Base-by-base conservation (phyloP, 108 stramenopile species). In the Pseudonitzschia pungens region DNA sequence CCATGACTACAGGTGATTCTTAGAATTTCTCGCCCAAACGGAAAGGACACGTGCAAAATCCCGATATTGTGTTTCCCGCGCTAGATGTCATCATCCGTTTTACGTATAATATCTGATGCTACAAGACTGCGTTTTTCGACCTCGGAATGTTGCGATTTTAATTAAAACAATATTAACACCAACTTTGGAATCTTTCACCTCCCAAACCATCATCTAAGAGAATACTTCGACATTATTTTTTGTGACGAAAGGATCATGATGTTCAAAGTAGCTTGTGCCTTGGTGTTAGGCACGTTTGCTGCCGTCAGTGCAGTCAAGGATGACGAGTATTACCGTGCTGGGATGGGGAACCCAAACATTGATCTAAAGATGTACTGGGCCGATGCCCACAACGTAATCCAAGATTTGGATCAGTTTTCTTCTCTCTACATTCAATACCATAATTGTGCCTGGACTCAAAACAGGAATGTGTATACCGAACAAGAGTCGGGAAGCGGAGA, bases 281-380 rank as follows among this genome's bases (percentile, higher is more conserved):
- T 29, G 27, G 27, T 62, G 33, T 33, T 62, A 16, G 32, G 60
- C 36, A 40, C 28, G 14, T 14, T 33, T 36, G 60, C 32, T 50
- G 60, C 53, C 6, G 79, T 70, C 11, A 31, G 48, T 21, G 76
- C 73, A 20, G 75, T 57, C 57, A 83, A 83, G 48, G 77, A 78
- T 58, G 69, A 66, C 54, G 67, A 72, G n/a, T 83, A 83, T 57
- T 83, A 78, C 54, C 64, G 51, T 36, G 44, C 74, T 16, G 77
- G 77, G 4, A 52, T 66, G 31, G 71, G 63, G 20, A 83, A 83
- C 52, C 82, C 82, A 21, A 83, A 83, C 36, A 44, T 72, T 11
- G 53, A 78, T 52, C 40, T 64, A 33, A 71, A 60, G 22, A 83
- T 83, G 82, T 84, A 84, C 40, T 81, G 79, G 79, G 73, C 76